phyloP scores from a whole-genome alignment of 2,329 filamentous ascomycete genomes.

The Chaetomiaceae sp. region DNA sequence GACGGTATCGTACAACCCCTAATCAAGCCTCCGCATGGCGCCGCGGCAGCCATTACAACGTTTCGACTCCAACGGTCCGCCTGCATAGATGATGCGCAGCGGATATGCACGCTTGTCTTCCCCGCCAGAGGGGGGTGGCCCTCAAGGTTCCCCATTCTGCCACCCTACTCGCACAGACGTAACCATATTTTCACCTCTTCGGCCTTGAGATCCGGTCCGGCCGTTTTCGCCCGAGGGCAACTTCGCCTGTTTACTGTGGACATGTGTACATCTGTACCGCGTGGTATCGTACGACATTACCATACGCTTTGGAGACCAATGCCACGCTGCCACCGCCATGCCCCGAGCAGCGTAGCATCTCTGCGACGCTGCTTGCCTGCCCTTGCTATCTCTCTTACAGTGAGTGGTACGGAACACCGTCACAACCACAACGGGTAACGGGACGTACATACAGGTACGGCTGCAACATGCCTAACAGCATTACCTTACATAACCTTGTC shows the following conservation, averaged over 20 bases:
- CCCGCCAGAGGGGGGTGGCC: background rate
- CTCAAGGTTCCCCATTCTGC: background rate
- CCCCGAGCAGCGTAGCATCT: background rate
- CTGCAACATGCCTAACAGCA: no score
- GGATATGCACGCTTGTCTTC: conserved; percentile 8
- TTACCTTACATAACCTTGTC: no score
- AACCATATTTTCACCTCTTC: background rate
- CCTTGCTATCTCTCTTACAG: no score
- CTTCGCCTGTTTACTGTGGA: background rate
- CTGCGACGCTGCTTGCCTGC: no score
- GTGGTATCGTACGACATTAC: no score
- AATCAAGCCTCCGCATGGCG: background rate
- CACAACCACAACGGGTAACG: no score
- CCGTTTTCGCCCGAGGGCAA: background rate
- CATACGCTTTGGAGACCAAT: background rate
- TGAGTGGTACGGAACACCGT: no score
- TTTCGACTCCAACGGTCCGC: conserved; percentile 7
- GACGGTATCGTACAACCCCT: background rate
- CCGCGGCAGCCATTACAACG: conserved; percentile 8
- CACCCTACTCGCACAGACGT: background rate
- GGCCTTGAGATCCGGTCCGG: background rate
- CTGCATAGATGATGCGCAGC: conserved; percentile 12
- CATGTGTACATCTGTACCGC: no score
- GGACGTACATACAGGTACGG: no score
- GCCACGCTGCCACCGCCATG: no score